Percentiles rank a stretch among this genome's conserved stretches.
phyloP scores from a whole-genome alignment of 768 basidiomycete genomes.

The Sarcodon aspratus region DNA sequence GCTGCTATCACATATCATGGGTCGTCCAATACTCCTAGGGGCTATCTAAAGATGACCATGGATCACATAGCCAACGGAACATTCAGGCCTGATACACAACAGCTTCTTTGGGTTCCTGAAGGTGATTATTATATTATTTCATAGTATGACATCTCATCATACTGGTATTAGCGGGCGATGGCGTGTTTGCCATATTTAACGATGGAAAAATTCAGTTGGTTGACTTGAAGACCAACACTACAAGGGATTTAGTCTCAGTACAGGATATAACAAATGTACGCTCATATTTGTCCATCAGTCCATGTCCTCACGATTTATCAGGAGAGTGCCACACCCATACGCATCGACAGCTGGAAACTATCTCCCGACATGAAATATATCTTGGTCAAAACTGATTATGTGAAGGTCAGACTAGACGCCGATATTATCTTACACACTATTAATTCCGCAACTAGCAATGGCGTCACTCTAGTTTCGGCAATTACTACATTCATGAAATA shows the following conservation, averaged over 20 bases:
- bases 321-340: slow-evolving; percentile 42
- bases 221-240: slow-evolving; percentile 67
- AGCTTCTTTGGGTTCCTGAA: slow-evolving; percentile 83
- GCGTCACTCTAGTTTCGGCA: slow-evolving; percentile 84
- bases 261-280: slow-evolving; percentile 57
- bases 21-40: slow-evolving; percentile 35
- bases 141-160: background rate
- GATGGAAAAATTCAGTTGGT: slow-evolving; percentile 65
- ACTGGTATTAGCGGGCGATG: slow-evolving; percentile 68
- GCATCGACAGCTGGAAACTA: slow-evolving; percentile 59
- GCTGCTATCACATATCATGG: slow-evolving; percentile 67
- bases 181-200: slow-evolving; percentile 65
- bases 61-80: slow-evolving; percentile 93
- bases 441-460: slow-evolving; percentile 57
- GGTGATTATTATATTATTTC: slow-evolving; percentile 35
- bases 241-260: slow-evolving; percentile 44
- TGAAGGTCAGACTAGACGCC: slow-evolving; percentile 40
- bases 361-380: slow-evolving; percentile 90
- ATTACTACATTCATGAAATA: slow-evolving; percentile 87
- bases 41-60: slow-evolving; percentile 63
- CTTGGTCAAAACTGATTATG: slow-evolving; percentile 63
- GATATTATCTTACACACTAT: background rate
- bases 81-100: slow-evolving; percentile 37
- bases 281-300: background rate
- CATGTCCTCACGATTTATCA: slow-evolving; percentile 13